A percentile compares a stretch with the other conserved stretches of the same genome.
These are phyloP conservation scores for Trichoderma sp. DNA, from an alignment of 2,329 filamentous ascomycete species.

Conservation along the genomic window DNA sequence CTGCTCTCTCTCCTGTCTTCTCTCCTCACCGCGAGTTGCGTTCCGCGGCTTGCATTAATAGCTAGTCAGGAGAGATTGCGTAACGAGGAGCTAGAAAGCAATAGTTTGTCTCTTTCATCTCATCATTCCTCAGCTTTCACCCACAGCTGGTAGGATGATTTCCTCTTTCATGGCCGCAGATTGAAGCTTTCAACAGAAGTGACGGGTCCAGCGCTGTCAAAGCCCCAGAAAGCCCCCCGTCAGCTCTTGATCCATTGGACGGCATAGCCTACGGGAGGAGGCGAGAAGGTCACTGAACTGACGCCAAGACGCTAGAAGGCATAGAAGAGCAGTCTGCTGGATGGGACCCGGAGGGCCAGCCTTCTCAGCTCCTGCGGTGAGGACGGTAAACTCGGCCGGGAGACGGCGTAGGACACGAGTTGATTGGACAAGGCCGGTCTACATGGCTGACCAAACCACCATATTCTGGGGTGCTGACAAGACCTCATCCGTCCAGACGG, in stretches of 20 bases:
- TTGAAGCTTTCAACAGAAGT: background rate
- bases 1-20: background rate
- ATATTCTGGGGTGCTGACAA: background rate
- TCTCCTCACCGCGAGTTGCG: background rate
- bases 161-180: background rate
- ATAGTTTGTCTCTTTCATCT: background rate
- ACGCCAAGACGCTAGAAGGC: background rate
- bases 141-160: background rate
- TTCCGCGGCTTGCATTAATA: background rate
- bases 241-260: background rate
- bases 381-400: conserved; percentile 1
- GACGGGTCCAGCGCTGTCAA: background rate
- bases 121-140: background rate
- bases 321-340: background rate
- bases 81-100: background rate
- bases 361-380: conserved; percentile 6
- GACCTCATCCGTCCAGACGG: background rate
- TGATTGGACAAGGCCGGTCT: background rate
- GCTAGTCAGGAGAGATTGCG: background rate
- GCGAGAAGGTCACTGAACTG: background rate
- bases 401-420: background rate
- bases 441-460: background rate
- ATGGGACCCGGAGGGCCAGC: background rate
- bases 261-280: background rate
- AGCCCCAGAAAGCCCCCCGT: background rate